phyloP scores from a whole-genome alignment of 2,329 filamentous ascomycete genomes.

The Xylariaceae sp. region DNA sequence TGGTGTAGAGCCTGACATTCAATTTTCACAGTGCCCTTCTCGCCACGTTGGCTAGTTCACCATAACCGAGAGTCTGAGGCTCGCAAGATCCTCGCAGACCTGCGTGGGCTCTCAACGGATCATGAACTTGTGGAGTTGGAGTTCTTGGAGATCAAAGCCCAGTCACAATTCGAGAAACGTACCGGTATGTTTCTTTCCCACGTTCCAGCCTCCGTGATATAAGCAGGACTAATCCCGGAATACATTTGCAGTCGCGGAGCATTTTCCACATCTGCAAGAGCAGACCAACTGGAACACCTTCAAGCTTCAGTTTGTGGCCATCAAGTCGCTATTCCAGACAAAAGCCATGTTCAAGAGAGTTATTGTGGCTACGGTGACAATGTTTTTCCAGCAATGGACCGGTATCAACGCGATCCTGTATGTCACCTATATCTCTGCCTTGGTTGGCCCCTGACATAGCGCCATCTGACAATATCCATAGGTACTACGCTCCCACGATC shows the following conservation, averaged over 20 bases:
- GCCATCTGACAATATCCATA: not conserved
- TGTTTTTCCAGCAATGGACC: conserved; percentile 56
- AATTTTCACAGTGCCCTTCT: conserved; percentile 57
- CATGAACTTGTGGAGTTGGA: conserved; percentile 70
- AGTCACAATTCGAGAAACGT: conserved; percentile 72
- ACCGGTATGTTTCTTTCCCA: conserved; percentile 27
- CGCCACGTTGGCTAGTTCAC: conserved; percentile 70
- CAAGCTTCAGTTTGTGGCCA: conserved; percentile 66
- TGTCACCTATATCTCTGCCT: not conserved
- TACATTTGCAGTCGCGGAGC: conserved; percentile 44
- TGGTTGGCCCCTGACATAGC: not conserved
- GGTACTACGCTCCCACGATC: conserved; percentile 63
- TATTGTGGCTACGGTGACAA: conserved; percentile 57
- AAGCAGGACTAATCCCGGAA: not conserved
- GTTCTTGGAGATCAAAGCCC: conserved; percentile 78
- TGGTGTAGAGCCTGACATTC: not conserved
- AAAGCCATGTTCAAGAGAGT: conserved; percentile 65
- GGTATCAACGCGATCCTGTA: conserved; percentile 56
- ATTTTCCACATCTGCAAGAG: conserved; percentile 62
- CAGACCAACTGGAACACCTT: conserved; percentile 59
- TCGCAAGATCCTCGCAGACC: conserved; percentile 54
- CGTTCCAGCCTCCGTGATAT: not conserved
- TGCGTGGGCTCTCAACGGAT: conserved; percentile 57
- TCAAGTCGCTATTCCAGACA: conserved; percentile 59
- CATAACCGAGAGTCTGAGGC: conserved; percentile 61